A percentile compares a stretch with the other conserved stretches of the same genome.
Conservation (phyloP, 805 yeast genomes). For the Candida lessepsii region DNA sequence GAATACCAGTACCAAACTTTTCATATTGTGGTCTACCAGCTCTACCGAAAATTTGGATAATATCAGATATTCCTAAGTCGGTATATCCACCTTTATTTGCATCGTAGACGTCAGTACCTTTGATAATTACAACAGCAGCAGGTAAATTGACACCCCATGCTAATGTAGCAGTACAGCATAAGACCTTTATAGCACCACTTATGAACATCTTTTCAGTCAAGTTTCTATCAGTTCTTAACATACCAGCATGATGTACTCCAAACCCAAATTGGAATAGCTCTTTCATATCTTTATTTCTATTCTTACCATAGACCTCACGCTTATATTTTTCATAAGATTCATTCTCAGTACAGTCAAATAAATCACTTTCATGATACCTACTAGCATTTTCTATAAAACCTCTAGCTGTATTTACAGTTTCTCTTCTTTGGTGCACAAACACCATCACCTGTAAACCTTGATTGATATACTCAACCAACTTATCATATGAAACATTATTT, state of each 20-base stretch:
- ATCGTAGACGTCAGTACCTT: constrained; percentile 95
- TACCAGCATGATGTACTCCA: constrained; percentile 97
- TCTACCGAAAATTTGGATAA: constrained; percentile 96
- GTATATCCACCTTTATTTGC: constrained; percentile 91
- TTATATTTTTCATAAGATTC: constrained; percentile 44
- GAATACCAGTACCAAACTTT: constrained; percentile 85
- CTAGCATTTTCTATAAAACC: constrained; percentile 68
- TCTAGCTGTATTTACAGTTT: constrained; percentile 80
- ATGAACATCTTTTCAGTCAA: constrained; percentile 84
- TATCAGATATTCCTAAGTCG: constrained; percentile 94
- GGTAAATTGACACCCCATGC: constrained; percentile 99
- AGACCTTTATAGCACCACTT: constrained; percentile 80
- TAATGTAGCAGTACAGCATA: constrained; percentile 94
- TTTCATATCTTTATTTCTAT: constrained; percentile 72
- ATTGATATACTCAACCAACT: constrained; percentile 61
- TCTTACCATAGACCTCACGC: constrained; percentile 65
- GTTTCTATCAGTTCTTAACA: constrained; percentile 88
- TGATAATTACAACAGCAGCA: constrained; percentile 94
- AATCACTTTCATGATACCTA: constrained; percentile 51
- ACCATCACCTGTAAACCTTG: constrained; percentile 91
- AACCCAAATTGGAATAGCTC: constrained; percentile 81
- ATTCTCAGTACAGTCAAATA: constrained; percentile 57
- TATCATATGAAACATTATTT: constrained; percentile 75
- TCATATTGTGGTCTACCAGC: constrained; percentile 99
- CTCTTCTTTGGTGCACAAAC: constrained; percentile 93